phyloP scores from a whole-genome alignment of 805 yeast genomes.

The Wickerhamomyces strasburgensis region DNA sequence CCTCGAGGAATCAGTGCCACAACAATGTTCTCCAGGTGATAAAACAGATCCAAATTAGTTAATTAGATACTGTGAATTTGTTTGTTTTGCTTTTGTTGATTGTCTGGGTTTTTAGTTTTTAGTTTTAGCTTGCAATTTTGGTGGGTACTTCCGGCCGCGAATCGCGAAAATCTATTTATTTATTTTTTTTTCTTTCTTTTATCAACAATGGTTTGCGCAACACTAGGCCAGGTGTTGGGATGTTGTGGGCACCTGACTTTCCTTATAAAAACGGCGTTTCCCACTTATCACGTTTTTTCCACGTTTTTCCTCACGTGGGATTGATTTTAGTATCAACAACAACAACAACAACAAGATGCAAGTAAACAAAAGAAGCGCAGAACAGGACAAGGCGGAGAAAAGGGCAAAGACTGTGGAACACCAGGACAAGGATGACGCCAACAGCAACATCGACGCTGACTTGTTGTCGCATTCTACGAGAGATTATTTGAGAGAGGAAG shows the following conservation, averaged over 20 bases:
- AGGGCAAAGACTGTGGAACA: conserved; percentile 3
- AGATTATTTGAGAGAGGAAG: conserved; percentile 8
- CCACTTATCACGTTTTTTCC: conserved; percentile 1
- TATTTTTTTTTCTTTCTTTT: neutral
- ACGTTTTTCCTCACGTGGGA: conserved; percentile 26
- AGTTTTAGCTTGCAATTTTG: too few species aligned
- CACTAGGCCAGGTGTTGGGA: neutral
- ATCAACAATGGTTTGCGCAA: neutral
- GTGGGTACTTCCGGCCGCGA: too few species aligned
- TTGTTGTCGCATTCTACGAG: conserved; percentile 17
- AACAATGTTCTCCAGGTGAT: too few species aligned
- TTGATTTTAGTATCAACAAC: conserved; percentile 11
- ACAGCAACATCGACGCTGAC: conserved; percentile 21
- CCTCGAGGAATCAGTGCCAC: too few species aligned
- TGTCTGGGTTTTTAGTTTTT: too few species aligned
- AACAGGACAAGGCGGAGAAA: neutral
- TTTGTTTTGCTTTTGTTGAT: too few species aligned
- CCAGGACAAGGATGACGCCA: neutral
- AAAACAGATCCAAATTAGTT: too few species aligned
- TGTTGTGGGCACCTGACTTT: neutral
- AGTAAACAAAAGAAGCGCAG: conserved; percentile 9
- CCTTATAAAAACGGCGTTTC: conserved; percentile 2
- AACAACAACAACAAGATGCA: conserved; percentile 2
- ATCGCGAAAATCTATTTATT: too few species aligned
- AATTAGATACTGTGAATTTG: too few species aligned